These are phyloP conservation scores for Xylariales sp. DNA, from an alignment of 2,329 filamentous ascomycete genomes.

Conservation along the genomic window DNA sequence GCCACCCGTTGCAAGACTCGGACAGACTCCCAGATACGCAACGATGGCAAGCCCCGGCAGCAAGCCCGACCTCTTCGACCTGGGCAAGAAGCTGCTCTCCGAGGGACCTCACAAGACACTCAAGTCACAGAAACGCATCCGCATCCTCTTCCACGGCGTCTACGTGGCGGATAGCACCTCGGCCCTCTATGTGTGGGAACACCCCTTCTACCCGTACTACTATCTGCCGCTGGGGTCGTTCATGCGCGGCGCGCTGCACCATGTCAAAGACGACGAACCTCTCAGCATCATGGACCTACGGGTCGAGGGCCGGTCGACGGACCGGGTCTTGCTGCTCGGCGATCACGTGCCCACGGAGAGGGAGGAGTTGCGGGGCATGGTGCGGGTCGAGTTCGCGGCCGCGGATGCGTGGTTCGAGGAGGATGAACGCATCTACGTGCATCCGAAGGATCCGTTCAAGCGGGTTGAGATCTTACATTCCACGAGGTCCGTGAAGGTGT, in stretches of 20 bases:
- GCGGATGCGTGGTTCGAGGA: conserved; percentile 46
- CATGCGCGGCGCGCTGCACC: conserved; percentile 7
- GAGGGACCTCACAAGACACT: conserved; percentile 27
- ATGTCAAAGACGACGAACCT: conserved; percentile 6
- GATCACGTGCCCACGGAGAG: conserved; percentile 9
- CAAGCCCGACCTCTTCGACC: conserved; percentile 17
- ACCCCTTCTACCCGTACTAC: conserved; percentile 28
- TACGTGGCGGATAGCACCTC: conserved; percentile 29
- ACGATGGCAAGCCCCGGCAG: conserved; percentile 13
- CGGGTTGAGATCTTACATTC: conserved; percentile 58
- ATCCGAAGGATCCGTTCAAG: conserved; percentile 65
- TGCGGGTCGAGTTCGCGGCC: conserved; percentile 18
- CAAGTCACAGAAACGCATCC: conserved; percentile 25
- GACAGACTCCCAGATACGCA: no score
- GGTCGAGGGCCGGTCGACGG: conserved; percentile 13
- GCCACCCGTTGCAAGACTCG: no score
- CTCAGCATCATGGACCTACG: conserved; percentile 17
- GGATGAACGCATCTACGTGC: conserved; percentile 52
- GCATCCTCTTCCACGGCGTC: conserved; percentile 23
- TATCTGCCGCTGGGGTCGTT: conserved; percentile 26
- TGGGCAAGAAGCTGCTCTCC: conserved; percentile 19
- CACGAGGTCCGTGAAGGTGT: conserved; percentile 45
- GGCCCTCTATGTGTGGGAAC: conserved; percentile 32
- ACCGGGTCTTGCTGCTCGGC: conserved; percentile 20
- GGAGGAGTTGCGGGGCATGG: conserved; percentile 18